These are phyloP conservation scores for Pseudozyma pruni DNA, from an alignment of 1,284 basidiomycete genomes.

Conservation along the genomic window DNA sequence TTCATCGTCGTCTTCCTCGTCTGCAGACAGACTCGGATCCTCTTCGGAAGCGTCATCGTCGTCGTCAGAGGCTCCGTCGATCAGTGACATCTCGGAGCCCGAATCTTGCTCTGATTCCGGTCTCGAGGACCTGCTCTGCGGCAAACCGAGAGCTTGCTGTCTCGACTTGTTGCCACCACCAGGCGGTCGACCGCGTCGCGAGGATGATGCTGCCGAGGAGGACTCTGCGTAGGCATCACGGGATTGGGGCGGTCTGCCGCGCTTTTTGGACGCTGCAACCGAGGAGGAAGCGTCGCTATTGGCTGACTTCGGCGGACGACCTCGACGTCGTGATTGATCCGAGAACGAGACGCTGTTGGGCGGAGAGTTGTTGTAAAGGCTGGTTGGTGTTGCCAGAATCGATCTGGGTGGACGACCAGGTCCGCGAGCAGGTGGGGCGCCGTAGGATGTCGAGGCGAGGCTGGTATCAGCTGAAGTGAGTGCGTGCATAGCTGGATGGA, in stretches of 20 bases:
- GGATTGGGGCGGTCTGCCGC: background rate
- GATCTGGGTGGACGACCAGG: slow-evolving; percentile 30
- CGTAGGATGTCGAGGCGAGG: slow-evolving; percentile 14
- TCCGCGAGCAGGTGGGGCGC: background rate
- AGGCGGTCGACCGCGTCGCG: slow-evolving; percentile 13
- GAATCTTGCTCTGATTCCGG: slow-evolving; percentile 6
- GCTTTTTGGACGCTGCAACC: background rate
- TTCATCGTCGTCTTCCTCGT: slow-evolving; percentile 11
- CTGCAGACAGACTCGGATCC: slow-evolving; percentile 7
- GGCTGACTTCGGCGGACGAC: slow-evolving; percentile 8
- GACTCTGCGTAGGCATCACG: background rate
- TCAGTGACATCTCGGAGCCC: slow-evolving; percentile 33
- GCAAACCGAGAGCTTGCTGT: slow-evolving; percentile 3
- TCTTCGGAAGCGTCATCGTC: slow-evolving; percentile 23
- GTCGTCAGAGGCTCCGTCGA: slow-evolving; percentile 37
- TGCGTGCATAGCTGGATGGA: slow-evolving; percentile 19
- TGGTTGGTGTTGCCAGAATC: slow-evolving; percentile 12
- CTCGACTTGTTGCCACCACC: slow-evolving; percentile 18
- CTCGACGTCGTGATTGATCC: slow-evolving; percentile 11
- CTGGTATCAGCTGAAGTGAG: slow-evolving; percentile 13
- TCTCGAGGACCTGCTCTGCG: slow-evolving; percentile 7
- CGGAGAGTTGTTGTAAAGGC: slow-evolving; percentile 7
- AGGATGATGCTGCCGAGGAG: background rate
- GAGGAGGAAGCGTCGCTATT: background rate
- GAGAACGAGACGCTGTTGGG: slow-evolving; percentile 23